Evolutionary conservation across 1,139 yeast genomes (phyloP).

Genomic region (Debaryomycetaceae sp.): DNA sequence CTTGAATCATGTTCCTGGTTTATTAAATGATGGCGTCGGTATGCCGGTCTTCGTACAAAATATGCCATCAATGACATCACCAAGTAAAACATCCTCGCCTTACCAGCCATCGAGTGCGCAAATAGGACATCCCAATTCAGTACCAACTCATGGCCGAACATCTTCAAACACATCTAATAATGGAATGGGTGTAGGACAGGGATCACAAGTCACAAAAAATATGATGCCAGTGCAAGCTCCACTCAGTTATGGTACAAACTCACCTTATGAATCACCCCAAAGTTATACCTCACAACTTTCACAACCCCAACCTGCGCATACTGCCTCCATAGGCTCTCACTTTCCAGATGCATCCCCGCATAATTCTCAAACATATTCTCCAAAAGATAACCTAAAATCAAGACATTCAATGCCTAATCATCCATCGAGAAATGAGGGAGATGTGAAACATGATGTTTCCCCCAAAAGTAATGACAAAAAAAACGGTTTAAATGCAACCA

Average conservation of each 20-base stretch:
- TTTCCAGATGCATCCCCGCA: conserved; percentile 22
- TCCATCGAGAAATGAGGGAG: background rate
- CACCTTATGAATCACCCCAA: conserved; percentile 24
- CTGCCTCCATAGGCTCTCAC: conserved; percentile 1
- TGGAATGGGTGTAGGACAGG: background rate
- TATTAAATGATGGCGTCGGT: conserved; percentile 46
- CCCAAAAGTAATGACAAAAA: background rate
- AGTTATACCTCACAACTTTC: conserved; percentile 6
- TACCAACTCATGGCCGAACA: background rate
- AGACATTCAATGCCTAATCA: background rate
- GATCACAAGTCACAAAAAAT: background rate
- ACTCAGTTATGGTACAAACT: conserved; percentile 2
- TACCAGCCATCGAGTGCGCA: conserved; percentile 8
- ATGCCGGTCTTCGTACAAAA: conserved; percentile 38
- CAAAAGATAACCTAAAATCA: conserved; percentile 18
- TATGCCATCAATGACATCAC: conserved; percentile 16
- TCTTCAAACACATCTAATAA: background rate
- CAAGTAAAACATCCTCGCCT: background rate
- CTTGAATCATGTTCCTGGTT: conserved; percentile 63
- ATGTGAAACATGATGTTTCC: background rate
- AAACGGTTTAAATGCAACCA: background rate
- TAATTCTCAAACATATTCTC: conserved; percentile 32
- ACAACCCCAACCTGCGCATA: background rate
- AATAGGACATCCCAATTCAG: conserved; percentile 3
- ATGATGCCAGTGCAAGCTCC: background rate